Percentiles rank a stretch among this genome's conserved stretches.
These are phyloP conservation scores for Aspergillus hortae DNA, from an alignment of 2,329 filamentous ascomycete species.

Conservation along the genomic window DNA sequence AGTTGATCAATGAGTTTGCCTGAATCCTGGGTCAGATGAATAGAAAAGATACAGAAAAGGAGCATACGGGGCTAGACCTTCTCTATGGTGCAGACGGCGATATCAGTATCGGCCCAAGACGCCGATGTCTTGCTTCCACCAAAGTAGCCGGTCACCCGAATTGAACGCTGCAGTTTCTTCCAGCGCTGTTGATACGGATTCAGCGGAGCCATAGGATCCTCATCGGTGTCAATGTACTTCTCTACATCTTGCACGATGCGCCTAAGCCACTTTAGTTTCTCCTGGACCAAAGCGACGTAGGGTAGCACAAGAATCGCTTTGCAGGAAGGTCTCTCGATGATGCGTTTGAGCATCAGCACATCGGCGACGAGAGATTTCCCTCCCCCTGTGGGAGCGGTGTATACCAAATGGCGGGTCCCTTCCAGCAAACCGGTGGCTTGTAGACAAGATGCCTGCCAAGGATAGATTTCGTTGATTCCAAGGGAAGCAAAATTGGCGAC, in stretches of 20 bases:
- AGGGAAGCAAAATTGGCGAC: slow-evolving; percentile 62
- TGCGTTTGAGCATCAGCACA: slow-evolving; percentile 68
- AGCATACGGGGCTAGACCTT: slow-evolving; percentile 48
- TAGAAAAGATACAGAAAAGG: not conserved
- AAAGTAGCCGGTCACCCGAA: slow-evolving; percentile 70
- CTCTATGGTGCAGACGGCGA: slow-evolving; percentile 76
- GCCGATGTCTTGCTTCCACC: slow-evolving; percentile 66
- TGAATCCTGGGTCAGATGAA: slow-evolving; percentile 26
- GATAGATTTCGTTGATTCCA: slow-evolving; percentile 71
- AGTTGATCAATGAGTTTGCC: slow-evolving; percentile 72
- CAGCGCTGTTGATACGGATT: slow-evolving; percentile 48
- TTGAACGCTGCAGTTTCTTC: slow-evolving; percentile 54
- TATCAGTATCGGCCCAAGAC: slow-evolving; percentile 71
- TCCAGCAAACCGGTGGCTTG: slow-evolving; percentile 62
- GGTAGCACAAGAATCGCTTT: slow-evolving; percentile 72
- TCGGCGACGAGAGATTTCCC: slow-evolving; percentile 73
- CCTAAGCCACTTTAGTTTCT: slow-evolving; percentile 72
- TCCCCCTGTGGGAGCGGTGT: slow-evolving; percentile 73
- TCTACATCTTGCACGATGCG: slow-evolving; percentile 61
- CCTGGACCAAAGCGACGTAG: slow-evolving; percentile 75
- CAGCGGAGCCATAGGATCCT: slow-evolving; percentile 32
- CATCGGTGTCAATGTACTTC: slow-evolving; percentile 31
- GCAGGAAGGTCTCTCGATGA: slow-evolving; percentile 60
- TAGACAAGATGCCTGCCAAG: slow-evolving; percentile 75
- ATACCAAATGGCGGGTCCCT: slow-evolving; percentile 69